A percentile compares a stretch with the other conserved stretches of the same genome.
Conservation (phyloP, 352 stramenopile genomes). For the Phytophthora ohioensis region DNA sequence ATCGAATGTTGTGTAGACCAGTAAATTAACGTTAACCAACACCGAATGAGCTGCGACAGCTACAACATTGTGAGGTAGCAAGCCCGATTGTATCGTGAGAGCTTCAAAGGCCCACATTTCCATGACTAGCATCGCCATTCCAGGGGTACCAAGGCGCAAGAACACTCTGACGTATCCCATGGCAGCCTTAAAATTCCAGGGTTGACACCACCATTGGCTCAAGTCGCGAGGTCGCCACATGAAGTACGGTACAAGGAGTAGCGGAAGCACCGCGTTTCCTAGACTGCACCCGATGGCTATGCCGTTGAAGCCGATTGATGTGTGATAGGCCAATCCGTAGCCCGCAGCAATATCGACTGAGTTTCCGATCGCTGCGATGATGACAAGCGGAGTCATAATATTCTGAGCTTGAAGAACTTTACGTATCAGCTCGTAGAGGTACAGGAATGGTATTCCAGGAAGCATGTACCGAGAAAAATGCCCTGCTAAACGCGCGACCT, state of each 20-base stretch:
- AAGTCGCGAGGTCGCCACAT: slow-evolving; percentile 38
- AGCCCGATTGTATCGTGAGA: slow-evolving; percentile 51
- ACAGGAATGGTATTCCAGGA: slow-evolving; percentile 68
- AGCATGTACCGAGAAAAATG: slow-evolving; percentile 67
- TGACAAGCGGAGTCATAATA: slow-evolving; percentile 74
- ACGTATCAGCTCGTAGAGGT: slow-evolving; percentile 78
- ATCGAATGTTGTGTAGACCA: slow-evolving; percentile 67
- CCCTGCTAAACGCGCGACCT: slow-evolving; percentile 60
- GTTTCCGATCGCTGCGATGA: slow-evolving; percentile 66
- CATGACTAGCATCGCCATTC: slow-evolving; percentile 65
- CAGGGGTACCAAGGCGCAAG: slow-evolving; percentile 51
- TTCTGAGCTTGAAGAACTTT: slow-evolving; percentile 83
- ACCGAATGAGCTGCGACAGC: slow-evolving; percentile 63
- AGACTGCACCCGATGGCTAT: slow-evolving; percentile 67
- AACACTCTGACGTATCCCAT: slow-evolving; percentile 46
- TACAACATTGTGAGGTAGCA: slow-evolving; percentile 56
- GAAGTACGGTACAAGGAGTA: slow-evolving; percentile 63
- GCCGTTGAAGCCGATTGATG: slow-evolving; percentile 67
- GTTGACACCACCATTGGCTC: slow-evolving; percentile 45
- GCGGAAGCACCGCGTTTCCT: slow-evolving; percentile 50
- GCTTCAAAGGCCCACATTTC: slow-evolving; percentile 73
- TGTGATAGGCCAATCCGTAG: slow-evolving; percentile 76
- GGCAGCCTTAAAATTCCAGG: slow-evolving; percentile 44
- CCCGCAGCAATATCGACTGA: slow-evolving; percentile 68
- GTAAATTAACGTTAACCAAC: slow-evolving; percentile 62